Evolutionary conservation across 371 early-diverging fungal genomes (phyloP), one percentile per base, ranked within the genome.

Genomic region (Apophysomyces variabilis): DNA sequence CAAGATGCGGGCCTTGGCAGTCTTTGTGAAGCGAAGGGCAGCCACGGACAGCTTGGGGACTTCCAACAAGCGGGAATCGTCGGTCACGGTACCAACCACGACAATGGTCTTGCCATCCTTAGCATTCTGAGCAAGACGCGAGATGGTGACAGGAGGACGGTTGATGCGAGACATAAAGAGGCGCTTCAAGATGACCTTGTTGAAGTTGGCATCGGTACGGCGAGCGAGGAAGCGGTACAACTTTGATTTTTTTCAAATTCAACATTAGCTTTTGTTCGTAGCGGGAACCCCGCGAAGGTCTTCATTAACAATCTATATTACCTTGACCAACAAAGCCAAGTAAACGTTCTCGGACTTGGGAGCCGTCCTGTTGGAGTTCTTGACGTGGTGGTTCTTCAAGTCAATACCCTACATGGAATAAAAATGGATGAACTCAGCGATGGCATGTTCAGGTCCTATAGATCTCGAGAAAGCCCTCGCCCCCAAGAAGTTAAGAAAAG

Each of bases 201-300:
- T 99, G 91, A 99, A 99, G 83, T 88, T 83, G 83, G 97, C 88
- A 85, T 94, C 90, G 75, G 99, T 99, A 81, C 98, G 94, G 87
- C 99, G 96, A 68, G 97, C 96, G 67, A 99, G 90, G 93, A 95
- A 98, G 79, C 96, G 90, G 90, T 98, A 99, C 74, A 99, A 90
- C 97, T 96, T 26, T 26, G 32, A 26, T 3, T 26, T 83, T 54
- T 26, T 43, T 41, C 45, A 35, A 32, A 56, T 18, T 44, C 9
- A 61, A 18, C 13, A 21, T 64, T 54, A n/a, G 7, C 12, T 58
- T 47, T 46, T 21, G 32, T 26, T 26, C 32, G 32, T 26, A 26
- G 32, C 1, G 32, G 32, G 32, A 3, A 26, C 32, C 32, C 32
- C 32, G 32, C 32, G 32, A 26, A 26, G 32, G 32, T 26, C 32